Conservation (phyloP, 441 rosid species). For the Populus hybrid region DNA sequence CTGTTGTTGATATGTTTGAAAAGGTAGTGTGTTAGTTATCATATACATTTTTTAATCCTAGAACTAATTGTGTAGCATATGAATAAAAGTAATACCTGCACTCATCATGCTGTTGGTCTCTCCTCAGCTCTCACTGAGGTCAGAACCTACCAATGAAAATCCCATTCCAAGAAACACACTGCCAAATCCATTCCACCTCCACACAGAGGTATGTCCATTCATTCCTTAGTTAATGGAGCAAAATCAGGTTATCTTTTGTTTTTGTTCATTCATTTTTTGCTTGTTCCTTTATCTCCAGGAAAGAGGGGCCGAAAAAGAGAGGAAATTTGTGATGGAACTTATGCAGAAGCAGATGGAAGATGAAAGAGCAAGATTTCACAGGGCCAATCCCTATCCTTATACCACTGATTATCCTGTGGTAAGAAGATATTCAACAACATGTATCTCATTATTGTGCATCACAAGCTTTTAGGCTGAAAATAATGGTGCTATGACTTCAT, state of each 20-base stretch:
- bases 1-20: constrained; percentile 70
- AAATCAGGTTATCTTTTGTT: not conserved
- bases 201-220: constrained; percentile 63
- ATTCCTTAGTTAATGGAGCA: not conserved
- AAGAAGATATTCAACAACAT: constrained; percentile 23
- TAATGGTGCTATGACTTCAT: not conserved
- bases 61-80: not conserved
- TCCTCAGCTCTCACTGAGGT: constrained; percentile 74
- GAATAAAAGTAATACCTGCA: not conserved
- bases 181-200: constrained; percentile 87
- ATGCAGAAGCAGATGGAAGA: constrained; percentile 62
- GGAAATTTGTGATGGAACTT: constrained; percentile 54
- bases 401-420: constrained; percentile 98
- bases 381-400: constrained; percentile 90
- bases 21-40: constrained; percentile 39
- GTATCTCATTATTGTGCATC: not conserved
- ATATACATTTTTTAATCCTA: not conserved
- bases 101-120: not conserved
- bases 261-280: not conserved
- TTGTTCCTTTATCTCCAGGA: constrained; percentile 45
- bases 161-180: constrained; percentile 66
- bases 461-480: not conserved
- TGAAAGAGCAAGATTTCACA: constrained; percentile 73
- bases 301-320: constrained; percentile 90
- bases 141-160: constrained; percentile 59